Percentiles rank a stretch among this genome's conserved stretches.
Evolutionary conservation across 192 early-diverging fungal species (phyloP).

Genomic region (Podila epicladia): DNA sequence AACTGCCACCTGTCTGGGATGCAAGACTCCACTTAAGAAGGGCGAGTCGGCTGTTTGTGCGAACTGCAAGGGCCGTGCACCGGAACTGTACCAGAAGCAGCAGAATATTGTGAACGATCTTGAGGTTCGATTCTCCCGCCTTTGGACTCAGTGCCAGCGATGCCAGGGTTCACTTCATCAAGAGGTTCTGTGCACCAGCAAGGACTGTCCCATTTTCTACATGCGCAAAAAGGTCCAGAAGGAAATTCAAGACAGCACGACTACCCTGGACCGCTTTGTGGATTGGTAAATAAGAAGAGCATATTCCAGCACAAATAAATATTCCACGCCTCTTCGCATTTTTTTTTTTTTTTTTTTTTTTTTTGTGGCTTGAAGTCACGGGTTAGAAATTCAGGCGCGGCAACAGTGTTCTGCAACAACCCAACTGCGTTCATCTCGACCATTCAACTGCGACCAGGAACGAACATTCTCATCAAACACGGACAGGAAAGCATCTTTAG

Average conservation of each 20-base stretch:
- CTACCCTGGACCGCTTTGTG: slow-evolving; percentile 77
- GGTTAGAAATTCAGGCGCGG: too few relatives aligned
- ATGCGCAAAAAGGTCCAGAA: slow-evolving; percentile 98
- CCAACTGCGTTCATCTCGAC: too few relatives aligned
- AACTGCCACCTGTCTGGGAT: slow-evolving; percentile 91
- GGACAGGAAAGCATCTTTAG: background rate
- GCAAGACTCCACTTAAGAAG: slow-evolving; percentile 84
- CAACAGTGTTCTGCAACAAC: too few relatives aligned
- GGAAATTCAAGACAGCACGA: slow-evolving; percentile 82
- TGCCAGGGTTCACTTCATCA: slow-evolving; percentile 96
- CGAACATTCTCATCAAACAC: too few relatives aligned
- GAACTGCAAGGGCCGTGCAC: slow-evolving; percentile 74
- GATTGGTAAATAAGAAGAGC: slow-evolving; percentile 23
- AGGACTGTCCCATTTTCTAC: slow-evolving; percentile 98
- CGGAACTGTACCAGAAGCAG: slow-evolving; percentile 85
- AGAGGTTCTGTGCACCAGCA: slow-evolving; percentile 94
- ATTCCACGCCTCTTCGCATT: too few relatives aligned
- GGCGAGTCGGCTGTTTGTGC: slow-evolving; percentile 82
- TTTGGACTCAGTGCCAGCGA: slow-evolving; percentile 98
- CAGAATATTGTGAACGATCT: slow-evolving; percentile 73
- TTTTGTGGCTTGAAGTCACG: too few relatives aligned
- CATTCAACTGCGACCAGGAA: too few relatives aligned
- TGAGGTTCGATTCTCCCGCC: slow-evolving; percentile 81
- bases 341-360: too few relatives aligned
- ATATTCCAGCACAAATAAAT: too few relatives aligned